These are phyloP conservation scores for Dendryphion nanum DNA, from an alignment of 2,329 filamentous ascomycete genomes.

Conservation along the genomic window DNA sequence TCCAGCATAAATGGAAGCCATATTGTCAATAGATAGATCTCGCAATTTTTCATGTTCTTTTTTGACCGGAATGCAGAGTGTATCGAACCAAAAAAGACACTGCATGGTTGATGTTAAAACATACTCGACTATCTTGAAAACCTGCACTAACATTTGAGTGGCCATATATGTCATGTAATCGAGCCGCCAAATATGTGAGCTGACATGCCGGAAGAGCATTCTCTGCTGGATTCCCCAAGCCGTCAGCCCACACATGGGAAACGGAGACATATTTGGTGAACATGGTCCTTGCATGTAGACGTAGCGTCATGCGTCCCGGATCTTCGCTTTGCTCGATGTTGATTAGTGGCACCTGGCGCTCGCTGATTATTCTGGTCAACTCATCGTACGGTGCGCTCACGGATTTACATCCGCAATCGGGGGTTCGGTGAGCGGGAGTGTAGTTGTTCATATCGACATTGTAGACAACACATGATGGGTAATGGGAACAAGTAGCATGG, in stretches of 20 bases:
- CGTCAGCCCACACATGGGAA: constrained; percentile 1
- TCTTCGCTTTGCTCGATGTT: too few relatives aligned
- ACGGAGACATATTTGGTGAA: neutral
- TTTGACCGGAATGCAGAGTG: neutral
- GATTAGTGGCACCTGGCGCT: neutral
- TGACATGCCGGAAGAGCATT: neutral
- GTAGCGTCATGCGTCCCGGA: neutral
- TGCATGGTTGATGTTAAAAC: neutral
- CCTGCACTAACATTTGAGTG: too few relatives aligned
- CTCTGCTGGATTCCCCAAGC: neutral
- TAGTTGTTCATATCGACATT: neutral
- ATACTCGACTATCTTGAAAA: neutral
- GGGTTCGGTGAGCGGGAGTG: neutral
- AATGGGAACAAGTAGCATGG: neutral
- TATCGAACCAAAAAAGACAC: neutral
- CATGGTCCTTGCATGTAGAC: neutral
- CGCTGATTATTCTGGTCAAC: neutral
- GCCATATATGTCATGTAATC: too few relatives aligned
- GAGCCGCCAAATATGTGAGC: neutral
- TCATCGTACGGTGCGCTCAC: neutral
- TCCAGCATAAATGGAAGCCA: neutral
- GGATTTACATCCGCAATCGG: neutral
- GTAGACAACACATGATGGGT: neutral
- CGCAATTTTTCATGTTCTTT: neutral
- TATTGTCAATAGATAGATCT: neutral